Evolutionary conservation across 306 rosid species (phyloP).

Genomic region (Malus sylvestris): DNA sequence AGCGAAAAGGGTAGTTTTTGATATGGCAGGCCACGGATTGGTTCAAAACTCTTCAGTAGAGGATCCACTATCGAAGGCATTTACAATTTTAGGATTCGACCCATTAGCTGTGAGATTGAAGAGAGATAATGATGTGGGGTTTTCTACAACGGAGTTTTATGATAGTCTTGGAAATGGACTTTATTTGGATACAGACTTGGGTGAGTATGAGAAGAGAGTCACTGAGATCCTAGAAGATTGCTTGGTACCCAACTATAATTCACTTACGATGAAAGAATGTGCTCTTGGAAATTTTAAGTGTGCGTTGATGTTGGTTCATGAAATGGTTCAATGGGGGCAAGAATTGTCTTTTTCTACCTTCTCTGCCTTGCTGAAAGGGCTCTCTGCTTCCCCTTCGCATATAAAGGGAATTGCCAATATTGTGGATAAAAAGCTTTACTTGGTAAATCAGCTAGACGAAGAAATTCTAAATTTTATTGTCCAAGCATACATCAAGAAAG

Average conservation of each 20-base stretch:
- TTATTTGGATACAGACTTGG: slow-evolving; percentile 75
- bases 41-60: slow-evolving; percentile 36
- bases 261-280: slow-evolving; percentile 38
- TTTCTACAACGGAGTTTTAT: slow-evolving; percentile 65
- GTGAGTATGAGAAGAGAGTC: slow-evolving; percentile 57
- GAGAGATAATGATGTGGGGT: slow-evolving; percentile 51
- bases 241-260: slow-evolving; percentile 48
- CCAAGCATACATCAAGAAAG: slow-evolving; percentile 59
- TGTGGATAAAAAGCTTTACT: slow-evolving; percentile 42
- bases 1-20: slow-evolving; percentile 41
- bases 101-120: slow-evolving; percentile 63
- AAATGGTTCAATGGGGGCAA: slow-evolving; percentile 80
- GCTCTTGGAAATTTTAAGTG: slow-evolving; percentile 30
- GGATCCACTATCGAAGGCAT: slow-evolving; percentile 57
- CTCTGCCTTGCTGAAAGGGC: slow-evolving; percentile 39
- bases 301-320: slow-evolving; percentile 46
- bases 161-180: slow-evolving; percentile 88
- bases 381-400: slow-evolving; percentile 46
- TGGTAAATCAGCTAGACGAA: slow-evolving; percentile 42
- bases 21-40: slow-evolving; percentile 58
- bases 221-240: slow-evolving; percentile 49
- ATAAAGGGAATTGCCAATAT: slow-evolving; percentile 25
- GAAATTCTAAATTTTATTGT: slow-evolving; percentile 57
- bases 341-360: slow-evolving; percentile 45
- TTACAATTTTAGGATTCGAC: slow-evolving; percentile 62